Conservation (phyloP, 495 filamentous ascomycete genomes). For the Bryoglossum gracile region DNA sequence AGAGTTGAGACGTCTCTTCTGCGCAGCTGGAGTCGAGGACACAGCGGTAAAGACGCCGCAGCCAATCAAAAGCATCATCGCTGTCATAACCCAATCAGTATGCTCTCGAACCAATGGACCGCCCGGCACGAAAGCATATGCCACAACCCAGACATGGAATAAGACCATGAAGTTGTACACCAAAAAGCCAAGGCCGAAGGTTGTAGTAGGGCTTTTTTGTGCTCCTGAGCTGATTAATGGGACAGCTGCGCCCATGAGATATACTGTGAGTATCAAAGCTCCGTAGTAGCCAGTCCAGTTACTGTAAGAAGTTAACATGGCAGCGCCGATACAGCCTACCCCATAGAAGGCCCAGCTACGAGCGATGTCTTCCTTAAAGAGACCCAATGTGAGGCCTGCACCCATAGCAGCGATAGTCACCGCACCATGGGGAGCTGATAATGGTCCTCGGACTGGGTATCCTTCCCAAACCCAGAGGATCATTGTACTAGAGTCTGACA, state of each 20-base stretch:
- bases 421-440: conserved; percentile 82
- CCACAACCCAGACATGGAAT: conserved; percentile 97
- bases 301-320: conserved; percentile 66
- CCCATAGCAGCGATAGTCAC: conserved; percentile 83
- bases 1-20: conserved; percentile 27
- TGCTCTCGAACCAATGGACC: conserved; percentile 88
- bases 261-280: conserved; percentile 64
- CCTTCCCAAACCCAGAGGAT: conserved; percentile 99
- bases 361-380: conserved; percentile 61
- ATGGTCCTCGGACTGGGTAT: conserved; percentile 82
- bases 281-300: conserved; percentile 93
- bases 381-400: conserved; percentile 67
- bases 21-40: conserved; percentile 36
- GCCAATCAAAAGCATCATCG: conserved; percentile 77
- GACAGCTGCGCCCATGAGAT: conserved; percentile 73
- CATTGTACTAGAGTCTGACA: conserved; percentile 98
- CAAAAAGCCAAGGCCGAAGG: conserved; percentile 82
- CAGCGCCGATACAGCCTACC: conserved; percentile 69
- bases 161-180: conserved; percentile 87
- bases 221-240: conserved; percentile 70
- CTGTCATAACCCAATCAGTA: conserved; percentile 89
- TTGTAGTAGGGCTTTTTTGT: conserved; percentile 62
- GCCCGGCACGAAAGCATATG: conserved; percentile 98
- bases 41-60: conserved; percentile 75
- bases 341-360: conserved; percentile 78